phyloP scores from a whole-genome alignment of 768 basidiomycete species.

The Kondoa subrosea region DNA sequence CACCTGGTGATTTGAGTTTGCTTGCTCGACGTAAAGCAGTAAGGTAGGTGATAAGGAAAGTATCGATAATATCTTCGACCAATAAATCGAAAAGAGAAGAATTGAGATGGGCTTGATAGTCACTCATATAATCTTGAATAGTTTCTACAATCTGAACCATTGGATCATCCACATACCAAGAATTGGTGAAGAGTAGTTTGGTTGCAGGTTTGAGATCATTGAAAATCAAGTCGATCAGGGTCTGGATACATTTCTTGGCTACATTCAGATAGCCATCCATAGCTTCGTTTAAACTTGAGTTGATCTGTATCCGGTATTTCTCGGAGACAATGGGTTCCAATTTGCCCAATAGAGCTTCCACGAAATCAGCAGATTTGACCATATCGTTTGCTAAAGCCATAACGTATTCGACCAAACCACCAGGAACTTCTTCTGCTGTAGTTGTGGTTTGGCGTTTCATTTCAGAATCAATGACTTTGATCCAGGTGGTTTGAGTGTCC shows the following conservation, averaged over 20 bases:
- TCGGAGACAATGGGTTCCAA: slow-evolving; percentile 81
- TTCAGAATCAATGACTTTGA: slow-evolving; percentile 61
- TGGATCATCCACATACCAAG: slow-evolving; percentile 73
- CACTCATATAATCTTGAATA: slow-evolving; percentile 88
- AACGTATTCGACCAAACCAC: slow-evolving; percentile 84
- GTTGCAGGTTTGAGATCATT: slow-evolving; percentile 80
- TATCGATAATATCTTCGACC: slow-evolving; percentile 77
- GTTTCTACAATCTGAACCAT: slow-evolving; percentile 83
- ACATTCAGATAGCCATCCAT: slow-evolving; percentile 98
- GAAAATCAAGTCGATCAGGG: slow-evolving; percentile 83
- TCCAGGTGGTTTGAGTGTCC: slow-evolving; percentile 71
- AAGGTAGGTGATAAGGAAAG: slow-evolving; percentile 77
- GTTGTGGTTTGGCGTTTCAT: slow-evolving; percentile 64
- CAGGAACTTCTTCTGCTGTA: slow-evolving; percentile 50
- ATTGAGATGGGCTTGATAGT: slow-evolving; percentile 82
- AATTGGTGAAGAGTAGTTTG: slow-evolving; percentile 53
- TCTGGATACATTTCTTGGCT: slow-evolving; percentile 89
- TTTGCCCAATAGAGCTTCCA: slow-evolving; percentile 66
- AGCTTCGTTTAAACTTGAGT: slow-evolving; percentile 76
- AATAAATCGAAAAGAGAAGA: slow-evolving; percentile 76
- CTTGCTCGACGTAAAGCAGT: slow-evolving; percentile 64
- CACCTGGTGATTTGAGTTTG: slow-evolving; percentile 71
- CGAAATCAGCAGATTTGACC: slow-evolving; percentile 85
- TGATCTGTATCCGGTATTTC: slow-evolving; percentile 70
- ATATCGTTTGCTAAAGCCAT: slow-evolving; percentile 96